Evolutionary conservation across 352 stramenopile species (phyloP), one percentile per base, ranked within the genome.

Genomic region (Phytopythium chamaehyphon): DNA sequence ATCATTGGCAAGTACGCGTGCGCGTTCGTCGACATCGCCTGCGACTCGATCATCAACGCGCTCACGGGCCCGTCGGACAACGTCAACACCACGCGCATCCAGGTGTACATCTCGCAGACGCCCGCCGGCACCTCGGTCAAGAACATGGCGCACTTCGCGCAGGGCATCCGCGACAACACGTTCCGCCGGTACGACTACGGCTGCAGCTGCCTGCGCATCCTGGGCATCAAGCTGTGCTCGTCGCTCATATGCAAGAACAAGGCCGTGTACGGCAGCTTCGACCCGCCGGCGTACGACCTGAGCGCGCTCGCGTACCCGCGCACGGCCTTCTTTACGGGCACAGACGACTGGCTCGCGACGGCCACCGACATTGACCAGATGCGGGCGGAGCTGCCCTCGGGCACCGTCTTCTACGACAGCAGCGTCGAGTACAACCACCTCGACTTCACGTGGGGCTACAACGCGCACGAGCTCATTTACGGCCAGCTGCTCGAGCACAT

Each of bases 381-480:
- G 14, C 70, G 71, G 33, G 39, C 50, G n/a, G 43, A 54, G 2
- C 55, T 89, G 15, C 77, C 68, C 7, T 57, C 46, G 10, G 66
- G 73, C 31, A 84, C 73, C 12, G 73, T 86, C 48, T 40, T 89
- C 36, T 67, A 55, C 42, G 73, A 87, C 48, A 64, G 59, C 55
- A 69, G 56, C 40, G 54, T 80, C 40, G 26, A 51, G 56, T 86
- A 76, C 61, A 86, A 83, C 55, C 75, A 87, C 61, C 49, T 89
- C 37, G 77, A 89, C 62, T 89, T 79, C 58, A 86, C 73, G 23
- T 89, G 77, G 77, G 71, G 62, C n/a, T 75, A 64, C 61, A 83
- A 86, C 36, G 71, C 65, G 26, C 65, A 65, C 33, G 66, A 81
- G 24, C 51, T 71, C 21, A 64, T 89, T 46, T 89, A 89, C 55